Conservation (phyloP, 495 filamentous ascomycete species). For the Bombardia bombarda region DNA sequence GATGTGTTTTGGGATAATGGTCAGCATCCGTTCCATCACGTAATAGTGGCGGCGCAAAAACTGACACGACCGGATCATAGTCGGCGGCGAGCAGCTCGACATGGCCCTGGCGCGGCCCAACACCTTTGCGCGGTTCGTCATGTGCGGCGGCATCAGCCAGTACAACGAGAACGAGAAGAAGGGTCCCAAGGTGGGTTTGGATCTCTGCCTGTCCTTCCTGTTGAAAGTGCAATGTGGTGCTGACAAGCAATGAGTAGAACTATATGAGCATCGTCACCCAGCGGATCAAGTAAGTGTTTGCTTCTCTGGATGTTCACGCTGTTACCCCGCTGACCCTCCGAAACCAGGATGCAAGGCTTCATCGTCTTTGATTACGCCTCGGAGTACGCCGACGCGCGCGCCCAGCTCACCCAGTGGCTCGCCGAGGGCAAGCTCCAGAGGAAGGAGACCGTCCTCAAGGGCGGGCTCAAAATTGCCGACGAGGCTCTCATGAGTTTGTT, state of each 20-base stretch:
- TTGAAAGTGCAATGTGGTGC: background rate
- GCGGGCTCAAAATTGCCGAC: slow-evolving; percentile 44
- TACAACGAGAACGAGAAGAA: slow-evolving; percentile 31
- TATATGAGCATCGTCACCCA: slow-evolving; percentile 26
- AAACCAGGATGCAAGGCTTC: slow-evolving; percentile 50
- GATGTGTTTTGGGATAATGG: slow-evolving; percentile 65
- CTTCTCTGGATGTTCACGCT: too few relatives aligned
- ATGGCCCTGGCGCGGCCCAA: slow-evolving; percentile 51
- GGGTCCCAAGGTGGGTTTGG: slow-evolving; percentile 15
- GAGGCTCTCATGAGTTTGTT: slow-evolving; percentile 43
- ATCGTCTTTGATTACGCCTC: slow-evolving; percentile 47
- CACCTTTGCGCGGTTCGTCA: slow-evolving; percentile 48
- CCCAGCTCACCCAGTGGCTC: slow-evolving; percentile 44
- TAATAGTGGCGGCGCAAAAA: background rate
- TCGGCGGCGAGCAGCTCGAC: slow-evolving; percentile 60
- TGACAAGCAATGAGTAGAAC: slow-evolving; percentile 14
- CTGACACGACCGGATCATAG: slow-evolving; percentile 1
- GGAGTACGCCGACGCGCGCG: slow-evolving; percentile 30
- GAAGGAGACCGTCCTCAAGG: slow-evolving; percentile 49
- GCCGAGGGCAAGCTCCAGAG: slow-evolving; percentile 47
- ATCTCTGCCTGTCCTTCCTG: background rate
- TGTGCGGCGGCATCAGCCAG: slow-evolving; percentile 45
- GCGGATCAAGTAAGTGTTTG: slow-evolving; percentile 17
- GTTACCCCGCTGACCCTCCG: too few relatives aligned
- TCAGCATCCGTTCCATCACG: slow-evolving; percentile 2